Evolutionary conservation across 441 rosid species (phyloP).

Genomic region (Euphorbia corollata): DNA sequence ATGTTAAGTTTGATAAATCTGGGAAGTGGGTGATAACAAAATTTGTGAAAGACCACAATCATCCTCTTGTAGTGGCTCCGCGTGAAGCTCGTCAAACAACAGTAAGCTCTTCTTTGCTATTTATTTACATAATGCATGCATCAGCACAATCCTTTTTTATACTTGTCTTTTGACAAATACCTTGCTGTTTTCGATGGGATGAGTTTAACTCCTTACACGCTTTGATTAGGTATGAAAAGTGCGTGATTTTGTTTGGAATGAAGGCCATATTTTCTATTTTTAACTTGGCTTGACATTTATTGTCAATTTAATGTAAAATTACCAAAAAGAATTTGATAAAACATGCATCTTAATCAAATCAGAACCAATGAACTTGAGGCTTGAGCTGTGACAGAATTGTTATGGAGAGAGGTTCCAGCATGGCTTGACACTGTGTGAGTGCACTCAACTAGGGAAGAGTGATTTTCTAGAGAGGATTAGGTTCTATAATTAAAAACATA

Average conservation of each 20-base stretch:
- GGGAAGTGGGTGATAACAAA: conserved; percentile 92
- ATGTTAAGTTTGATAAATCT: conserved; percentile 69
- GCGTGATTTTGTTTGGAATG: no score
- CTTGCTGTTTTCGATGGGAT: no score
- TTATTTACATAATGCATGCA: not conserved
- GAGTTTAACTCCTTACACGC: not conserved
- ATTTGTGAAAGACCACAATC: conserved; percentile 87
- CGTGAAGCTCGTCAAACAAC: conserved; percentile 72
- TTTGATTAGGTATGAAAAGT: not conserved
- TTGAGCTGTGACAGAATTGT: not conserved
- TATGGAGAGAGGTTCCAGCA: no score
- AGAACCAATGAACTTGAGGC: not conserved
- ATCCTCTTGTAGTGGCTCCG: conserved; percentile 57
- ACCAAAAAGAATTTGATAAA: not conserved
- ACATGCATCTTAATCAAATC: not conserved
- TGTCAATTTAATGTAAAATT: no score
- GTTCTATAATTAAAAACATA: not conserved
- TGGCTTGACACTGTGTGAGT: not conserved
- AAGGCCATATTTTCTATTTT: not conserved
- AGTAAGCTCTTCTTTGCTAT: conserved; percentile 32
- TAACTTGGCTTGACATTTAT: not conserved
- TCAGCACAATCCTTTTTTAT: not conserved
- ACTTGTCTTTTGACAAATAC: no score
- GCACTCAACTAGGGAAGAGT: not conserved
- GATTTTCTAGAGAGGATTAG: not conserved